Evolutionary conservation across 129 eudicot species (phyloP).

Genomic region (Ambrosia artemisiifolia): DNA sequence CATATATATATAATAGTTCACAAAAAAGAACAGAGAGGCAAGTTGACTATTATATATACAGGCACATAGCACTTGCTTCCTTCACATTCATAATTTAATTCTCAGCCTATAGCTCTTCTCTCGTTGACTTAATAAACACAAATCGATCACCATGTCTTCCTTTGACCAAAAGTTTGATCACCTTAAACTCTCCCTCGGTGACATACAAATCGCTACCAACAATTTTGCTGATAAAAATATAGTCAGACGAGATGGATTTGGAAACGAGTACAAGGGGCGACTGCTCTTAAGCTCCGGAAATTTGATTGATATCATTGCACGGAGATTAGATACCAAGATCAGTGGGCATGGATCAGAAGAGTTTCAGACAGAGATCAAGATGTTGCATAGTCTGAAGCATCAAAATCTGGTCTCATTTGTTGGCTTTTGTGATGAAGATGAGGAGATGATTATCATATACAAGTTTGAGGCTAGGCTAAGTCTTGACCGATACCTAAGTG

Average conservation of each 20-base stretch:
- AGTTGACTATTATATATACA: too few species aligned
- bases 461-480: neutral
- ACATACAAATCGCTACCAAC: neutral
- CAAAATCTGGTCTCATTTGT: neutral
- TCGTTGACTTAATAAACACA: neutral
- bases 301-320: neutral
- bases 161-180: neutral
- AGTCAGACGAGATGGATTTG: neutral
- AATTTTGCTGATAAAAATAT: neutral
- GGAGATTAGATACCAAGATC: neutral
- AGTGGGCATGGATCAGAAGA: neutral
- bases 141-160: constrained; percentile 1
- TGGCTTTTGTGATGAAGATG: constrained; percentile 4
- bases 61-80: too few species aligned
- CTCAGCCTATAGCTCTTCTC: too few species aligned
- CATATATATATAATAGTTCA: too few species aligned
- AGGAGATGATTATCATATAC: neutral
- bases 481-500: neutral
- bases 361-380: neutral
- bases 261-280: neutral
- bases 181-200: neutral
- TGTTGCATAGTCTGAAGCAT: neutral
- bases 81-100: too few species aligned
- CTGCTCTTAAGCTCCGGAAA: neutral
- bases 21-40: too few species aligned